Conservation (phyloP, 2,329 filamentous ascomycete species). For the Alternaria atra region DNA sequence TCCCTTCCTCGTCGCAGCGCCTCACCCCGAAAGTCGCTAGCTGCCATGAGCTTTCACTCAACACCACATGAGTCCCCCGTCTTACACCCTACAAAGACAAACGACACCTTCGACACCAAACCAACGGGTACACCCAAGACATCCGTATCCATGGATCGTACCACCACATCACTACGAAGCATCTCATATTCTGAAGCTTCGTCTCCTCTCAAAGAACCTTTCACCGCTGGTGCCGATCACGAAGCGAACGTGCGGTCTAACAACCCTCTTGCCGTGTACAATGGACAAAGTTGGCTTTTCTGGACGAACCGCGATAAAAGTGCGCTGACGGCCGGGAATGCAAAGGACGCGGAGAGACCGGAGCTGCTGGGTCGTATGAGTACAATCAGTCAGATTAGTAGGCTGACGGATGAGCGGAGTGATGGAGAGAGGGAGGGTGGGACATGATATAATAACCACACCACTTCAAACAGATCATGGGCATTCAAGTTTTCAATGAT, state of each 20-base stretch:
- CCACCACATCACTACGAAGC: conserved; percentile 17
- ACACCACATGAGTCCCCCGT: conserved; percentile 27
- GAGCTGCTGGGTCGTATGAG: conserved; percentile 53
- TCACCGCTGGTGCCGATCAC: conserved; percentile 10
- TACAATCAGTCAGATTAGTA: conserved; percentile 65
- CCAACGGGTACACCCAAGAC: conserved; percentile 33
- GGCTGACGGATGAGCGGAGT: conserved; percentile 54
- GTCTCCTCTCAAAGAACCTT: conserved; percentile 9
- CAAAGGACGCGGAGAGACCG: conserved; percentile 34
- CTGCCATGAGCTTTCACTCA: conserved; percentile 29
- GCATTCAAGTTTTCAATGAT: background rate
- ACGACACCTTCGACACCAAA: conserved; percentile 24
- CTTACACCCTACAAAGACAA: conserved; percentile 20
- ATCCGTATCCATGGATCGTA: conserved; percentile 23
- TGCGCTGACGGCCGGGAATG: background rate
- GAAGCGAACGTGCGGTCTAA: background rate
- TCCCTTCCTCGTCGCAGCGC: conserved; percentile 51
- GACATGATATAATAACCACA: conserved; percentile 18
- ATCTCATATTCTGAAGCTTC: conserved; percentile 22
- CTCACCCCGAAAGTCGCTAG: conserved; percentile 59
- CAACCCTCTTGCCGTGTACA: conserved; percentile 60
- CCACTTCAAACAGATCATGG: background rate
- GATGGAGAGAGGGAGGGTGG: conserved; percentile 31
- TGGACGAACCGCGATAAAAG: conserved; percentile 56
- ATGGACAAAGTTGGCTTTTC: conserved; percentile 62